These are phyloP conservation scores for Canna indica DNA, from an alignment of 176 grass and related monocot species.

Conservation along the genomic window DNA sequence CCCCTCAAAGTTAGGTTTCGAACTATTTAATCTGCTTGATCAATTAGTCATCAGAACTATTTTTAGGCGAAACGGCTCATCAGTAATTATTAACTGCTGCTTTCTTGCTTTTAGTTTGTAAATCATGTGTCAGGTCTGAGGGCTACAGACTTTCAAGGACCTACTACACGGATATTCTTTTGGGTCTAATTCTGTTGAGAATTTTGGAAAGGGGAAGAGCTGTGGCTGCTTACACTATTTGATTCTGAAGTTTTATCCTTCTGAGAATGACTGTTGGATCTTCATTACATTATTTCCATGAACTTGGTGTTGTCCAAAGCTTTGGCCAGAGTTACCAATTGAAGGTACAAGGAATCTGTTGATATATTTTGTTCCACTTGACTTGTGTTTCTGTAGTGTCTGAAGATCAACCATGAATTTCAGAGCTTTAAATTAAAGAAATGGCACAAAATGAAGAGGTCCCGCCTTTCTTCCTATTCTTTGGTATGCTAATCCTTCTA, in stretches of 20 bases:
- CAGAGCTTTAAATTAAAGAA: background rate
- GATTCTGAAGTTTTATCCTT: background rate
- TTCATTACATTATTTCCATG: background rate
- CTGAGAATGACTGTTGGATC: background rate
- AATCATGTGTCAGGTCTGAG: background rate
- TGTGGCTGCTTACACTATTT: background rate
- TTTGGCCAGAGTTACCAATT: background rate
- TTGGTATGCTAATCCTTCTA: background rate
- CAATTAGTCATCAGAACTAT: too few relatives aligned
- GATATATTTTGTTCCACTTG: background rate
- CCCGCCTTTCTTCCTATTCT: background rate
- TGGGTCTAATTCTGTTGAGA: background rate
- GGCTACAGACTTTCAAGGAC: background rate
- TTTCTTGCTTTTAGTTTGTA: background rate
- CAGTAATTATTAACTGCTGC: background rate
- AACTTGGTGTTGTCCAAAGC: background rate
- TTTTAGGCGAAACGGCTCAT: too few relatives aligned
- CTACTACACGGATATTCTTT: background rate
- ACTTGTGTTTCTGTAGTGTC: background rate
- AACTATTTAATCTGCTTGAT: too few relatives aligned
- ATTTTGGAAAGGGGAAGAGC: background rate
- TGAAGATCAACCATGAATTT: background rate
- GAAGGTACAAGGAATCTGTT: background rate
- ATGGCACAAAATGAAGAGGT: background rate
- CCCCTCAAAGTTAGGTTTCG: too few relatives aligned